Base-by-base conservation (phyloP, 2,329 filamentous ascomycete genomes). In the Chaetoscypha palmicola region DNA sequence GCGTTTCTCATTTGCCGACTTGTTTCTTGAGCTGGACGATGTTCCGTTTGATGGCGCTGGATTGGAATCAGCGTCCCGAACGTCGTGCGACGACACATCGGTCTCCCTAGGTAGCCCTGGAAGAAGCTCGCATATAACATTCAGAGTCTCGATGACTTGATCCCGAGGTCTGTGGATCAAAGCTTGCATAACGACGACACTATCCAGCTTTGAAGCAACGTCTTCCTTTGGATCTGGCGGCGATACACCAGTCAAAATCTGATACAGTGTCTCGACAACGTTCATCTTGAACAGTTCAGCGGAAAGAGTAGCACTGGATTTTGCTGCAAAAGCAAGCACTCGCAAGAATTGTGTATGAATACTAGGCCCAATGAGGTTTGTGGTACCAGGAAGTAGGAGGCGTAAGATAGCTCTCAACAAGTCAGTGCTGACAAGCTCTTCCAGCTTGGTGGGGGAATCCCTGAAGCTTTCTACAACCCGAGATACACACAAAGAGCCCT, bases 181-280 rank as follows among this genome's bases (percentile, higher is more conserved):
- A 28, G 94, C 89, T 67, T 98, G 92, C 94, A 98, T 98, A 58
- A 98, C 92, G 35, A 98, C 79, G 43, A 97, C 91, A 60, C 89
- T 95, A 65, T 97, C 91, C 52, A 97, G 83, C 66, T 94, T 95
- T 28, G 79, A 83, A 22, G 81, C 84, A 45, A 88, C 77, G 62
- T 91, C 82, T 26, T 89, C 81, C 1, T 76, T 81, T 24, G 83
- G 86, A 50, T 73, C 77, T 1, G 92, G 92, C 1, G 92, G 90
- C 0, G 92, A 97, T 2, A 98, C 88, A 16, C 92, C 92, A 0
- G 92, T 97, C 38, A 98, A 68, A 32, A 98, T 97, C 64, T 98
- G 92, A 61, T 97, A 98, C 2, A 98, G 71, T 0, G 92, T 98
- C 65, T 97, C 92, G 20, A 98, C 92, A 42, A 98, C 85, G 55